Conservation (phyloP, 2,329 filamentous ascomycete genomes). For the Stagonosporopsis chrysanthemi region DNA sequence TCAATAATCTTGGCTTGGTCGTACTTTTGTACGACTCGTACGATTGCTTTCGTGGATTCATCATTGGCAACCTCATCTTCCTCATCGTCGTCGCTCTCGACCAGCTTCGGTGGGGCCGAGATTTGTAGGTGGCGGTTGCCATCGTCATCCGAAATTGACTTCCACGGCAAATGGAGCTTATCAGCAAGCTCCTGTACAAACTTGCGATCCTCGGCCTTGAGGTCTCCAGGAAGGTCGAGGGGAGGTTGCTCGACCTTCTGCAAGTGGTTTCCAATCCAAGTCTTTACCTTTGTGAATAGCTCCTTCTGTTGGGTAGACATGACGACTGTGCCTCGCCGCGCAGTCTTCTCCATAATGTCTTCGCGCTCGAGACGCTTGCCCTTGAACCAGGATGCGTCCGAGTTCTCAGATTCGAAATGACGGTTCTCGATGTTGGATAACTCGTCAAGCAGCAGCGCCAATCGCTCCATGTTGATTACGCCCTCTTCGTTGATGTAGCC, state of each 20-base stretch:
- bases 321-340: constrained; percentile 69
- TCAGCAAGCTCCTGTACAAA: constrained; percentile 89
- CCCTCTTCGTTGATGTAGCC: constrained; percentile 98
- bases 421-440: constrained; percentile 87
- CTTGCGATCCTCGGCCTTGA: constrained; percentile 86
- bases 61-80: constrained; percentile 78
- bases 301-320: constrained; percentile 83
- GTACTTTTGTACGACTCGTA: constrained; percentile 86
- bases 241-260: constrained; percentile 54
- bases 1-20: constrained; percentile 89
- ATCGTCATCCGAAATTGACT: constrained; percentile 68
- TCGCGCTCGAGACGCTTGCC: constrained; percentile 79
- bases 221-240: constrained; percentile 74
- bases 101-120: constrained; percentile 62
- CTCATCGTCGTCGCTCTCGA: constrained; percentile 62
- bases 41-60: constrained; percentile 81
- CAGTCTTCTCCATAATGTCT: constrained; percentile 69
- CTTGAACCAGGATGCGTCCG: constrained; percentile 90
- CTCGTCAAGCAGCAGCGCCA: constrained; percentile 80
- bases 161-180: constrained; percentile 70
- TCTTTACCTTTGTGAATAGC: constrained; percentile 81
- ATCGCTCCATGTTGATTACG: constrained; percentile 83
- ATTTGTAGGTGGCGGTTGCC: constrained; percentile 72
- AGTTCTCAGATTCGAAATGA: constrained; percentile 90
- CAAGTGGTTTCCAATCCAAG: constrained; percentile 76